A percentile compares a stretch with the other conserved stretches of the same genome.
Conservation (phyloP, 75 land plant species). For the Pinus tabuliformis region DNA sequence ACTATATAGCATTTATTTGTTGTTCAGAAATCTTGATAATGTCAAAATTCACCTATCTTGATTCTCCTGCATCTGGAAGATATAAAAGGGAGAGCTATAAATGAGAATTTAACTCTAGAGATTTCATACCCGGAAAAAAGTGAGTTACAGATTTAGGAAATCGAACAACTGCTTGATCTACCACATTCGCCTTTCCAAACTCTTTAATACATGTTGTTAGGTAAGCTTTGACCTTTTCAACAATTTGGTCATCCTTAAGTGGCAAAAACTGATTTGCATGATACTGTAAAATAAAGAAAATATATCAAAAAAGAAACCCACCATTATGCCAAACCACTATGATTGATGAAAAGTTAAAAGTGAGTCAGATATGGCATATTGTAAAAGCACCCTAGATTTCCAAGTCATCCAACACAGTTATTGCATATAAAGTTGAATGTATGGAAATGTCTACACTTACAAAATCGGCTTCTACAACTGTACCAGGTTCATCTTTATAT, state of each 20-base stretch:
- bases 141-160: slow-evolving; percentile 76
- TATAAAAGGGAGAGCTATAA: neutral
- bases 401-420: neutral
- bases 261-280: slow-evolving; percentile 77
- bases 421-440: neutral
- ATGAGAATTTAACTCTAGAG: neutral
- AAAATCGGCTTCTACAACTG: slow-evolving; percentile 82
- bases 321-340: neutral
- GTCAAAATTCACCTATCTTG: neutral
- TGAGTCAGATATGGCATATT: neutral
- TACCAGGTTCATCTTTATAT: slow-evolving; percentile 54
- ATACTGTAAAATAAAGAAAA: slow-evolving; percentile 36
- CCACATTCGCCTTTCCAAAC: slow-evolving; percentile 46
- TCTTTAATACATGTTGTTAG: slow-evolving; percentile 63
- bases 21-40: neutral
- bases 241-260: slow-evolving; percentile 62
- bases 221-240: slow-evolving; percentile 48
- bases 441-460: slow-evolving; percentile 39
- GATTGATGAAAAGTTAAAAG: neutral
- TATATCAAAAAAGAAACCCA: neutral
- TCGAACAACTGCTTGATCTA: slow-evolving; percentile 58
- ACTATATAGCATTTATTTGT: neutral
- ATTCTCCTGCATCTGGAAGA: neutral
- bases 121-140: slow-evolving; percentile 72
- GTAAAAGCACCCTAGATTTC: neutral